Evolutionary conservation across 2,329 filamentous ascomycete genomes (phyloP).

Genomic region (Botrytis squamosa): DNA sequence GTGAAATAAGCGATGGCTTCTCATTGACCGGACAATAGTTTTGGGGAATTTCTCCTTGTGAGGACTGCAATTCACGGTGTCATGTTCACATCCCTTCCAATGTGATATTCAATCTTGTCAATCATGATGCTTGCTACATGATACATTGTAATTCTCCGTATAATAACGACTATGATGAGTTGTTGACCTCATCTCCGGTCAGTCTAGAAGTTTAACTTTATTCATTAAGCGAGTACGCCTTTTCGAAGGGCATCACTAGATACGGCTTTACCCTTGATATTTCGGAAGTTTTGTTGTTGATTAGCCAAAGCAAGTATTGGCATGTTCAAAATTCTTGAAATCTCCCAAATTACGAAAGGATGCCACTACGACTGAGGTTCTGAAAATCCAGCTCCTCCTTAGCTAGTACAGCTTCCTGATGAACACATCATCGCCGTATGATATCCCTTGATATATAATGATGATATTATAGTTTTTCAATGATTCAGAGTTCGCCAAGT

Average conservation of each 20-base stretch:
- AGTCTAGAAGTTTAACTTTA: background rate
- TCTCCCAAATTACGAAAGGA: background rate
- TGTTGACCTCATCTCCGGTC: background rate
- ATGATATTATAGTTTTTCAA: background rate
- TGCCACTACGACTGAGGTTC: background rate
- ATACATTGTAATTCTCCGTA: fast-evolving
- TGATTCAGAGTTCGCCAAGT: background rate
- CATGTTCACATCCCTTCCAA: background rate
- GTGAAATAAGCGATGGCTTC: no score
- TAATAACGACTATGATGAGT: fast-evolving
- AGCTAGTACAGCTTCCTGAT: background rate
- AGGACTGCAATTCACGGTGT: no score
- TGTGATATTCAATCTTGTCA: background rate
- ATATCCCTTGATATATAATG: background rate
- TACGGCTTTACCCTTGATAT: background rate
- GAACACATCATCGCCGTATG: background rate
- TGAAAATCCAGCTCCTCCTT: background rate
- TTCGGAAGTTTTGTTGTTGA: no score
- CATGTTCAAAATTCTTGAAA: background rate
- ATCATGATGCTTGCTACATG: background rate
- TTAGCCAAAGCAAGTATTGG: background rate
- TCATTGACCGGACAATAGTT: fast-evolving
- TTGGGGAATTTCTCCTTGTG: background rate
- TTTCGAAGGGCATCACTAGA: background rate
- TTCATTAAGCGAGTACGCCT: background rate